phyloP scores from a whole-genome alignment of 495 filamentous ascomycete genomes.

The Podospora pseudocomata region DNA sequence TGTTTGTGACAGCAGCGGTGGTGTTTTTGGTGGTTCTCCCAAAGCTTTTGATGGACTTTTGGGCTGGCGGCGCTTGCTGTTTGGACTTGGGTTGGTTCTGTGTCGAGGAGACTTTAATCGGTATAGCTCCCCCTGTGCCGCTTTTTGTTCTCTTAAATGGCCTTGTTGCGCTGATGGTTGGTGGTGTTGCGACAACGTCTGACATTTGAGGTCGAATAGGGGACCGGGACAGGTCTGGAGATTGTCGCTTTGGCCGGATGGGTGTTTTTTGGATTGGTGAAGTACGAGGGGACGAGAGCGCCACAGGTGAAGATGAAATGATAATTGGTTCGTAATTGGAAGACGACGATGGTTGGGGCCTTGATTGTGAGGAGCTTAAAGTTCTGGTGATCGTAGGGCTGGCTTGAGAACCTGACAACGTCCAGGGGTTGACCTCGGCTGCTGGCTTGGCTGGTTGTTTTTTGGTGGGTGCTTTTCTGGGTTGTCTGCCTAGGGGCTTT shows the following conservation, averaged over 20 bases:
- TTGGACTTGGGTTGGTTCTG: not conserved
- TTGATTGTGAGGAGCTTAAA: conserved; percentile 11
- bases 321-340: conserved; percentile 33
- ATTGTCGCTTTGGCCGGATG: conserved; percentile 16
- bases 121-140: conserved; percentile 8
- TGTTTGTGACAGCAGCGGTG: not conserved
- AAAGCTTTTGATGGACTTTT: not conserved
- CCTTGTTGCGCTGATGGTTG: conserved; percentile 10
- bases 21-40: not conserved
- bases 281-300: conserved; percentile 23
- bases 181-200: not conserved
- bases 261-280: not conserved
- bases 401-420: conserved; percentile 39
- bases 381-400: conserved; percentile 30
- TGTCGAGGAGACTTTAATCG: not conserved
- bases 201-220: conserved; percentile 2
- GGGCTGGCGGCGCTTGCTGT: not conserved
- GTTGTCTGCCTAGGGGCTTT: conserved; percentile 31
- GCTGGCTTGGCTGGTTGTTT: conserved; percentile 19
- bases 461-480: conserved; percentile 29
- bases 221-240: not conserved
- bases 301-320: conserved; percentile 43
- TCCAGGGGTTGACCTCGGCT: conserved; percentile 41
- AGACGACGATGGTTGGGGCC: conserved; percentile 12
- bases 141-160: conserved; percentile 30